Percentiles rank a stretch among this genome's conserved stretches.
Conservation (phyloP, 1,139 yeast genomes). For the Kodamaea arcana region DNA sequence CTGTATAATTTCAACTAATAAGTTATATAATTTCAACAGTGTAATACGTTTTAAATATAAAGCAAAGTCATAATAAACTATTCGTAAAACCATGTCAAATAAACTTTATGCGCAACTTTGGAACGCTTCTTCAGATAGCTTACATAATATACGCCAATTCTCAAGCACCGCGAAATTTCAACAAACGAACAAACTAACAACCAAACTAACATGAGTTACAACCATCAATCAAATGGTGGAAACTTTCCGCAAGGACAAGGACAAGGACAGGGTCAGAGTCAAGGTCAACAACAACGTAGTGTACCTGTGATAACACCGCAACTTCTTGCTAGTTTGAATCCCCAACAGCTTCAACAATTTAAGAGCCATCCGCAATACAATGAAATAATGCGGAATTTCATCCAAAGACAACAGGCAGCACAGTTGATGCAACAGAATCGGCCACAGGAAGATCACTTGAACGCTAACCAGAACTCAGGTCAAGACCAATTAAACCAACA, state of each 20-base stretch:
- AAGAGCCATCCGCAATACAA: conserved; percentile 47
- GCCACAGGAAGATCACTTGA: conserved; percentile 7
- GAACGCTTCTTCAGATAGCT: neutral
- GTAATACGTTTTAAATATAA: neutral
- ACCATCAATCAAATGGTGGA: conserved; percentile 8
- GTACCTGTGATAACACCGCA: conserved; percentile 37
- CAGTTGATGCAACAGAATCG: conserved; percentile 17
- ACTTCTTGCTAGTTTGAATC: conserved; percentile 37
- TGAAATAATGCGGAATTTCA: conserved; percentile 33
- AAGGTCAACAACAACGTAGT: conserved; percentile 1
- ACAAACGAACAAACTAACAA: neutral
- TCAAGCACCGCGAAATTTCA: neutral
- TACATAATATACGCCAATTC: conserved; percentile 1
- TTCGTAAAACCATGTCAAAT: too few species aligned
- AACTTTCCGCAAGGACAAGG: conserved; percentile 3
- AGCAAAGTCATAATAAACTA: too few species aligned
- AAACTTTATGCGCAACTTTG: too few species aligned
- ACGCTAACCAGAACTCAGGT: neutral
- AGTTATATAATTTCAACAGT: neutral
- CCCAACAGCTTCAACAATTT: conserved; percentile 47
- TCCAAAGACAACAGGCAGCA: conserved; percentile 32
- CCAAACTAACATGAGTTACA: conserved; percentile 7
- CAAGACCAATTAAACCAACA: neutral
- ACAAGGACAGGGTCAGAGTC: conserved; percentile 4
- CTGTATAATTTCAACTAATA: neutral